Evolutionary conservation across 768 basidiomycete genomes (phyloP).

Genomic region (Clitopilus hobsonii): DNA sequence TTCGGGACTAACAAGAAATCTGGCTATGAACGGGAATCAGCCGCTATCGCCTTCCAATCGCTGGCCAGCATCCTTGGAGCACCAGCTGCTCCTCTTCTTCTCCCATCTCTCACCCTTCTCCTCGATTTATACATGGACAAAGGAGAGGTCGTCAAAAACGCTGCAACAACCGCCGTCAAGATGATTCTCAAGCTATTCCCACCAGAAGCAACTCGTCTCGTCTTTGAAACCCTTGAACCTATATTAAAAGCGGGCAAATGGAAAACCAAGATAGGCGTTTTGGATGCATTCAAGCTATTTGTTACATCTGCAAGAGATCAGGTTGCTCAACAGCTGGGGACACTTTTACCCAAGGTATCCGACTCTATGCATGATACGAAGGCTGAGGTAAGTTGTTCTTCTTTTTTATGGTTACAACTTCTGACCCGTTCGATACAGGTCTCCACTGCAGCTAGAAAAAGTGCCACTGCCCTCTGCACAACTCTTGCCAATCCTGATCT

Average conservation of each 20-base stretch:
- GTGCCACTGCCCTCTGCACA: conserved; percentile 82
- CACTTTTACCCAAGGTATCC: conserved; percentile 82
- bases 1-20: conserved; percentile 84
- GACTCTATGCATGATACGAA: conserved; percentile 96
- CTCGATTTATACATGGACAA: conserved; percentile 91
- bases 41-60: conserved; percentile 76
- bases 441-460: conserved; percentile 80
- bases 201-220: conserved; percentile 69
- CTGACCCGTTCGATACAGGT: conserved; percentile 50
- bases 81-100: conserved; percentile 65
- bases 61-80: conserved; percentile 67
- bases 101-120: conserved; percentile 71
- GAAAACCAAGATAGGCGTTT: conserved; percentile 89
- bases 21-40: conserved; percentile 85
- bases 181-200: conserved; percentile 81
- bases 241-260: conserved; percentile 87
- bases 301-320: conserved; percentile 63
- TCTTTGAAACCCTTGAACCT: conserved; percentile 65
- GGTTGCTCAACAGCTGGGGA: conserved; percentile 80
- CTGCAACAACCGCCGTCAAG: conserved; percentile 78
- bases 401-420: conserved; percentile 4
- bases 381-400: conserved; percentile 58
- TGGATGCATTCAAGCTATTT: conserved; percentile 80
- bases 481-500: conserved; percentile 94
- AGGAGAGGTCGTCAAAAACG: conserved; percentile 83